Evolutionary conservation across 257 asterid species (phyloP).

Genomic region (Nicotiana tabacum): DNA sequence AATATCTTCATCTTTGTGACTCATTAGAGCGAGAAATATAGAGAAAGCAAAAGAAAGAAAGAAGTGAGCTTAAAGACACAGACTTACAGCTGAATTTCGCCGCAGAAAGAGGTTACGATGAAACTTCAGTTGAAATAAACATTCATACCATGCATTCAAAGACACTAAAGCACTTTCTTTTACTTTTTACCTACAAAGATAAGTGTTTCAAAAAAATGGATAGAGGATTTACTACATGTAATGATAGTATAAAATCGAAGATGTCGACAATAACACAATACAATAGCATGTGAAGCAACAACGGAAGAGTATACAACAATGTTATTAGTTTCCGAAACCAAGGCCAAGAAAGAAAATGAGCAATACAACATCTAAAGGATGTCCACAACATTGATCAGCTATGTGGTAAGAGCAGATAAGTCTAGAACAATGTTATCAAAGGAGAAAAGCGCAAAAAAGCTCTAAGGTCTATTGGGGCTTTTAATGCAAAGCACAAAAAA

Average conservation of each 20-base stretch:
- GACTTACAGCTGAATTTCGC: too few species aligned
- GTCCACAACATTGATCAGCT: not conserved
- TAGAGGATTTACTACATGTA: not conserved
- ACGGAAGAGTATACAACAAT: not conserved
- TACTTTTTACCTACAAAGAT: not conserved
- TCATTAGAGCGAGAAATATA: too few species aligned
- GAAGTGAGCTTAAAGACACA: too few species aligned
- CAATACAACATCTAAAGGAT: not conserved
- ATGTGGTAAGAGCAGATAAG: not conserved
- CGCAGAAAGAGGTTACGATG: not conserved
- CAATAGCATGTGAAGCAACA: not conserved
- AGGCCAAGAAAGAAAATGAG: not conserved
- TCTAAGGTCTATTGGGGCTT: too few species aligned
- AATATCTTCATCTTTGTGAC: too few species aligned
- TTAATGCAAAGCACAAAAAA: too few species aligned
- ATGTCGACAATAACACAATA: not conserved
- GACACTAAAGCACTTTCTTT: not conserved
- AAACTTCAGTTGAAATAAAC: not conserved
- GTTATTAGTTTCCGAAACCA: not conserved
- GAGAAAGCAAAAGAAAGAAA: too few species aligned
- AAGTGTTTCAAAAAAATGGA: not conserved
- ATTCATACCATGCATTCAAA: not conserved
- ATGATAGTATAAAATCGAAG: not conserved
- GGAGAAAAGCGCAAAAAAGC: too few species aligned
- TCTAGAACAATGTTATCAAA: not conserved